Evolutionary conservation across 495 filamentous ascomycete species (phyloP).

Genomic region (Penicillium robsamsonii): DNA sequence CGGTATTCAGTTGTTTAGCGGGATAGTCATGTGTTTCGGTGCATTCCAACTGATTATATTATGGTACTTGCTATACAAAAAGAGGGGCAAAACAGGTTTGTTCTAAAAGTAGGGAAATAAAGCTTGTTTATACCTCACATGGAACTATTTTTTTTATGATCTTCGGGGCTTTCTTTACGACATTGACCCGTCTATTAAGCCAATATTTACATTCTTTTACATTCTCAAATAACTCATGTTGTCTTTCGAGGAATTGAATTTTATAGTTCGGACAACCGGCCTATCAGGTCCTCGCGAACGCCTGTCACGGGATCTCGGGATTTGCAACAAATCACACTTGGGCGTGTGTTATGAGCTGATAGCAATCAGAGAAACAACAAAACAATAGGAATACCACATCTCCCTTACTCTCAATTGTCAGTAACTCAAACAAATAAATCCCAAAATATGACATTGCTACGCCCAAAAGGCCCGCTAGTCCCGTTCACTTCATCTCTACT

Average conservation of each 20-base stretch:
- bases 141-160: neutral
- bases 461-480: slow-evolving; percentile 27
- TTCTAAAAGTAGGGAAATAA: slow-evolving; percentile 8
- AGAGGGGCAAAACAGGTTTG: slow-evolving; percentile 22
- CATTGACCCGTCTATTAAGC: neutral
- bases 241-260: neutral
- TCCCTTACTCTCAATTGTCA: neutral
- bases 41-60: slow-evolving; percentile 17
- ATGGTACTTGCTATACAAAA: slow-evolving; percentile 24
- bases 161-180: too few relatives aligned
- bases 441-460: slow-evolving; percentile 7
- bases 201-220: neutral
- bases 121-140: neutral
- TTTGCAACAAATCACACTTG: neutral
- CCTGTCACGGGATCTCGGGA: slow-evolving; percentile 9
- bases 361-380: neutral
- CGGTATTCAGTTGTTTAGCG: slow-evolving; percentile 28
- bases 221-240: neutral
- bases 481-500: slow-evolving; percentile 19
- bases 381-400: neutral
- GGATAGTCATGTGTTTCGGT: slow-evolving; percentile 22
- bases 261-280: neutral
- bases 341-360: neutral
- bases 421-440: neutral
- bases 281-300: neutral